A percentile compares a stretch with the other conserved stretches of the same genome.
Evolutionary conservation across 2,329 filamentous ascomycete species (phyloP).

Genomic region (Domatiomyces catenatus): DNA sequence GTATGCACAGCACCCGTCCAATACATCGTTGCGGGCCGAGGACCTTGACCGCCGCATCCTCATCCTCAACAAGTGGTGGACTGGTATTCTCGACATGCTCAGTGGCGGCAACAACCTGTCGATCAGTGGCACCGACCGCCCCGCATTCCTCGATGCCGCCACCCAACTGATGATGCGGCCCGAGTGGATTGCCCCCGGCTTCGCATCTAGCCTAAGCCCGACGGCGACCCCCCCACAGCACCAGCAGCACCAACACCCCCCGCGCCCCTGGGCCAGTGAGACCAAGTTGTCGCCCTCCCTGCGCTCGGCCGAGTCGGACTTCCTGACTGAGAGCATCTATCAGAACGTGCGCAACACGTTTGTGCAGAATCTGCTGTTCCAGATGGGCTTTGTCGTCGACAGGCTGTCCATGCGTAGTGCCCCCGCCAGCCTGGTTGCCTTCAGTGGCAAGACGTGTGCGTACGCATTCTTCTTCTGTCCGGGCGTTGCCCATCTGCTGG

Average conservation of each 20-base stretch:
- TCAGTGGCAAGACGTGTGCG: constrained; percentile 78
- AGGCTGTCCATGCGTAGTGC: constrained; percentile 70
- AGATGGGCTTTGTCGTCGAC: constrained; percentile 75
- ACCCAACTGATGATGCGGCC: constrained; percentile 73
- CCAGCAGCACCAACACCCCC: background rate
- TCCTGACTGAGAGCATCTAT: constrained; percentile 59
- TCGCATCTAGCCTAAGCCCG: constrained; percentile 31
- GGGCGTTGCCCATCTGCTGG: constrained; percentile 66
- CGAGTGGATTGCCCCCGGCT: constrained; percentile 67
- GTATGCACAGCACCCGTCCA: constrained; percentile 53
- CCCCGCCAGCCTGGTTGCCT: constrained; percentile 58
- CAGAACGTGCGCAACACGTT: constrained; percentile 85
- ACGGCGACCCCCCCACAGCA: background rate
- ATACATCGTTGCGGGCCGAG: constrained; percentile 52
- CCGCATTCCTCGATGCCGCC: constrained; percentile 61
- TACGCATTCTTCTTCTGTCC: constrained; percentile 91
- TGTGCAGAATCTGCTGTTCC: constrained; percentile 61
- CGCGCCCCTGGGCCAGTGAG: constrained; percentile 28
- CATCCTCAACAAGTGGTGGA: constrained; percentile 87
- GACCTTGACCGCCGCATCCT: constrained; percentile 66
- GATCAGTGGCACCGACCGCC: constrained; percentile 69
- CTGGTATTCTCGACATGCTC: constrained; percentile 62
- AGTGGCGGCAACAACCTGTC: constrained; percentile 60
- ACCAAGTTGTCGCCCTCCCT: constrained; percentile 45
- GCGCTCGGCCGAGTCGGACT: constrained; percentile 46